phyloP scores from a whole-genome alignment of 1,284 basidiomycete species.

The Papiliotrema nemorosa region DNA sequence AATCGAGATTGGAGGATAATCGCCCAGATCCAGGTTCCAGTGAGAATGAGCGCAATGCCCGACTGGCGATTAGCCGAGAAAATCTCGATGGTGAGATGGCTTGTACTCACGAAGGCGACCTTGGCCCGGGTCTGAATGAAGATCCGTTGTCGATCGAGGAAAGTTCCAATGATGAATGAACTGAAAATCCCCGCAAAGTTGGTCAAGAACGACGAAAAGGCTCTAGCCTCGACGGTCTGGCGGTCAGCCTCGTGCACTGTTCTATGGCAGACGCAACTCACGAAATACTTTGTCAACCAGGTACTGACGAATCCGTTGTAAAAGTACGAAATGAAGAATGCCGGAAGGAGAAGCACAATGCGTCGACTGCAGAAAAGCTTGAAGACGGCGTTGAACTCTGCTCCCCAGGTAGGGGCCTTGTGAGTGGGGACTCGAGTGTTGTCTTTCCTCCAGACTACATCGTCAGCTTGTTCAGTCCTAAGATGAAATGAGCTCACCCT shows the following conservation, averaged over 20 bases:
- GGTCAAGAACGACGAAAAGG: constrained; percentile 35
- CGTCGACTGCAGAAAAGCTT: constrained; percentile 17
- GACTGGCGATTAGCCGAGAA: neutral
- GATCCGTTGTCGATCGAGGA: constrained; percentile 29
- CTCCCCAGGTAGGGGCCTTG: constrained; percentile 13
- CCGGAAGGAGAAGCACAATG: constrained; percentile 26
- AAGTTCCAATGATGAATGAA: constrained; percentile 26
- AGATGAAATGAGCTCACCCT: constrained; percentile 11
- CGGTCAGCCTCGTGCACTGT: neutral
- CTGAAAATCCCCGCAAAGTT: constrained; percentile 31
- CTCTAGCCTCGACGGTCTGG: constrained; percentile 32
- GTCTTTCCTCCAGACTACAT: constrained; percentile 29
- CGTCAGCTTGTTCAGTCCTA: neutral
- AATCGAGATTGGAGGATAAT: constrained; percentile 27
- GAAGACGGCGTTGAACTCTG: constrained; percentile 23
- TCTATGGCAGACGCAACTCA: constrained; percentile 7
- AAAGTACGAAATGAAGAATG: constrained; percentile 32
- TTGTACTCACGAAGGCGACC: constrained; percentile 20
- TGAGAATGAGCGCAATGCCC: constrained; percentile 19
- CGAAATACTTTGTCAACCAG: constrained; percentile 32
- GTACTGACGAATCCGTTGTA: constrained; percentile 31
- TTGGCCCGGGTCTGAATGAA: constrained; percentile 24
- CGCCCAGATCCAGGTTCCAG: constrained; percentile 34
- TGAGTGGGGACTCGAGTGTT: constrained; percentile 18
- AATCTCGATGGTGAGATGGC: neutral